Evolutionary conservation across 129 eudicot species (phyloP).

Genomic region (Ambrosia artemisiifolia): DNA sequence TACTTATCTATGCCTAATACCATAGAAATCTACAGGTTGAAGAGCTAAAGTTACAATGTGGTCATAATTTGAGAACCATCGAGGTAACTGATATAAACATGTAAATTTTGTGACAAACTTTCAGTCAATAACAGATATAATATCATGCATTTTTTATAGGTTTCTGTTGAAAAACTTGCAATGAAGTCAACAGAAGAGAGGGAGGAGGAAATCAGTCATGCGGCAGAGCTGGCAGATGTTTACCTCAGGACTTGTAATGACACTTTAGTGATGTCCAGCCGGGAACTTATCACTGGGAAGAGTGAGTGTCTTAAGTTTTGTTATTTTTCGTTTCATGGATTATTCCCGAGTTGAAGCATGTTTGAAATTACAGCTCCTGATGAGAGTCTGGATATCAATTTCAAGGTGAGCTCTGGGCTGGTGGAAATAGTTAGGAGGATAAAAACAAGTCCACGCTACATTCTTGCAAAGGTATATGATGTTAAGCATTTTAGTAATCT

Average conservation of each 20-base stretch:
- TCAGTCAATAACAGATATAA: not conserved
- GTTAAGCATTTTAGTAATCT: too few relatives aligned
- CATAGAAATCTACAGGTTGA: slow-evolving; percentile 54
- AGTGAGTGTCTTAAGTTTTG: slow-evolving; percentile 45
- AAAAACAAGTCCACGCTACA: slow-evolving; percentile 78
- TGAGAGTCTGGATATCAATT: slow-evolving; percentile 91
- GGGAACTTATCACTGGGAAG: slow-evolving; percentile 82
- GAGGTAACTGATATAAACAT: slow-evolving; percentile 51
- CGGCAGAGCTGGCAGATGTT: slow-evolving; percentile 84
- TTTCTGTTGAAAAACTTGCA: slow-evolving; percentile 86
- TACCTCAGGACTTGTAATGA: slow-evolving; percentile 64
- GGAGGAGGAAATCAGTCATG: slow-evolving; percentile 70
- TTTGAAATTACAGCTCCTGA: slow-evolving; percentile 65
- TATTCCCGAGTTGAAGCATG: slow-evolving; percentile 17
- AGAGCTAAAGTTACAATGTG: slow-evolving; percentile 68
- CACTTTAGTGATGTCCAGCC: slow-evolving; percentile 87
- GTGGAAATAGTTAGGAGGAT: slow-evolving; percentile 91
- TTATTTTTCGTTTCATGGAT: not conserved
- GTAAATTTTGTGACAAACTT: not conserved
- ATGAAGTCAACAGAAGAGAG: slow-evolving; percentile 84
- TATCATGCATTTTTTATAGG: slow-evolving; percentile 34
- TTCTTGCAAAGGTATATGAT: slow-evolving; percentile 85
- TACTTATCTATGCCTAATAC: not conserved
- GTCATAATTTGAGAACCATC: slow-evolving; percentile 49
- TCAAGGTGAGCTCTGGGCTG: slow-evolving; percentile 94